Evolutionary conservation across 164 flowering plant species (phyloP), one percentile per base, ranked within the genome.

Genomic region (Stephania japonica): DNA sequence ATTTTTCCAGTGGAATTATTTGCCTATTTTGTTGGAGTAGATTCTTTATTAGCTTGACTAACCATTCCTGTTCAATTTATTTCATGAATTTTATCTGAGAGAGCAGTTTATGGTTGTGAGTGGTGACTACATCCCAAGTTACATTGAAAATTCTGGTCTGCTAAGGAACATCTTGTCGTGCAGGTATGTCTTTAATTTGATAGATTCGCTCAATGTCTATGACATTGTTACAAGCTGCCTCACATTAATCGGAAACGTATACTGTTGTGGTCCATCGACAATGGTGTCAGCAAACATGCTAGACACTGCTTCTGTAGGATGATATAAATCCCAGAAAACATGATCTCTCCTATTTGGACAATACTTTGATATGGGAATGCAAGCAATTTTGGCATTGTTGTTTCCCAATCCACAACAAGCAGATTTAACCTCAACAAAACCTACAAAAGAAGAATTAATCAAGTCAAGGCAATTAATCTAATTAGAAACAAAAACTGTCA

Each of bases 391-490:
- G 0, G 93, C 97, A 4, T 80, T 87, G 3, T 88, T 78, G 25
- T 71, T 70, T 16, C 94, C 98, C 5, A 84, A 66, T 27, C 98
- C 98, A 80, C 98, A 94, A 76, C 98, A 91, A 3, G 97, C 97
- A 21, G 92, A 81, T 77, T 87, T 88, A 19, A 87, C 87, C 78
- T 88, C 91, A 4, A 67, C 79, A 73, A 91, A 94, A 2, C 92
- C 94, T 94, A 87, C 65, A 77, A 56, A 19, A 0, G 38, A 32
- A 32, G 4, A 32, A 61, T 61, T 61, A 61, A 61, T 5, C 64
- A 5, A 23, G 25, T 47, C 53, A 47, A 47, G 32, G 3, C 32
- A 27, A 27, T 27, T 27, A 27, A 32, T 32, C 38, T 32, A 32
- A 32, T 32, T 32, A 32, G 38, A 12, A 21, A 62, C 19, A 68